Base-by-base conservation (phyloP, 805 yeast genomes). In the Candida namnaoensis region DNA sequence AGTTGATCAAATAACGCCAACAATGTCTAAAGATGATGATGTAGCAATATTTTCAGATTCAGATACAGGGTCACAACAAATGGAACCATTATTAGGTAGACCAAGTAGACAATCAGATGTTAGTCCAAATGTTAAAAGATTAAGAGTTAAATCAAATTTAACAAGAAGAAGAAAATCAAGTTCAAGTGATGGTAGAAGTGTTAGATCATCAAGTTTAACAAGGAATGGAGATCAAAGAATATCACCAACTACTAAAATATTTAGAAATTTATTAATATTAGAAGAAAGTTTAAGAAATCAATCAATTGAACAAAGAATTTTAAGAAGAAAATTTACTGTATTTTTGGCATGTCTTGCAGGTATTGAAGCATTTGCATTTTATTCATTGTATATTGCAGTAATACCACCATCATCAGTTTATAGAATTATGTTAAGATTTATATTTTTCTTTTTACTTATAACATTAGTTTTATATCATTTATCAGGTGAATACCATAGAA, bases 201-300 rank as follows among this genome's bases (percentile, higher is more conserved):
- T 47, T 6, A 47, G 54, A 30, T 57, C 61, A 5, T 44, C 48
- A 8, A 49, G 55, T 37, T 45, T 40, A 8, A 53, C 46, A 10
- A 44, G 53, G 32, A 26, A 14, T 12, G 33, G 27, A 13, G 46
- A 38, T 10, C 7, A 6, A 30, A 44, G 44, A 19, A 54, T 65
- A 27, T 64, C 72, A 9, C 75, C 79, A 7, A 72, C 84, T 0
- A 84, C 88, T 2, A 81, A 82, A 66, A 79, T 88, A 13, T 87
- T 82, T 58, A 73, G 95, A 38, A 88, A 91, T 57, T 62, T 93
- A 49, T 65, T 91, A 38, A 82, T 91, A 13, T 60, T 90, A 41
- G 99, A 91, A 60, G 95, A 90, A 55, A 80, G 87, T 41, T 66
- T 93, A 39, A 71, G 97, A 34, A 80, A 75, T 45, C 98, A 91